These are phyloP conservation scores for Podospora appendiculata DNA, from an alignment of 495 filamentous ascomycete genomes.

Conservation along the genomic window DNA sequence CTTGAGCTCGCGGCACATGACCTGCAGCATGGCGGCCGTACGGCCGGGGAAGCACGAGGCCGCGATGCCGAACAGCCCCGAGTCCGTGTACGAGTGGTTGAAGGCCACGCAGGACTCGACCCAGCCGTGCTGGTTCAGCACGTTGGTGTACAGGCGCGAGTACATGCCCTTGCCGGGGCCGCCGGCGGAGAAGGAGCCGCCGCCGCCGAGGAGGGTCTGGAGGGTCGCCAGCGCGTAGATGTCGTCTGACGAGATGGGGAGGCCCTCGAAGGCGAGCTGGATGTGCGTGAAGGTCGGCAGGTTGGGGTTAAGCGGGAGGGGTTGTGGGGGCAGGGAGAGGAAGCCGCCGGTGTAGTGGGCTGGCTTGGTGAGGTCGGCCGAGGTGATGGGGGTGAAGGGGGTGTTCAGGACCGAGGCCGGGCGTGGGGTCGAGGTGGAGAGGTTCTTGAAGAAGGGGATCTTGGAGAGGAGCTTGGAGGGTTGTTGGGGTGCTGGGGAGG, in stretches of 20 bases:
- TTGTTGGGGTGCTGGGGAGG: constrained; percentile 30
- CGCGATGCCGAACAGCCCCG: constrained; percentile 88
- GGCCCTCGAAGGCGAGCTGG: constrained; percentile 91
- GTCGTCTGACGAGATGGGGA: constrained; percentile 80
- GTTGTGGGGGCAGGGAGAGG: constrained; percentile 71
- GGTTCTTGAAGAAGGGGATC: constrained; percentile 88
- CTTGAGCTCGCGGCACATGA: constrained; percentile 85
- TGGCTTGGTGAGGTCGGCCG: constrained; percentile 52
- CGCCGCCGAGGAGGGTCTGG: constrained; percentile 91
- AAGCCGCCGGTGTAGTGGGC: constrained; percentile 93
- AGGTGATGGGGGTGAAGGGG: constrained; percentile 33
- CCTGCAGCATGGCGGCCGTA: constrained; percentile 75
- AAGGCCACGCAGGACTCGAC: constrained; percentile 92
- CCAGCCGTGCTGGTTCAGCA: constrained; percentile 95
- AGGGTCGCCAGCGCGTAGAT: constrained; percentile 97
- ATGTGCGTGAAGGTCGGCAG: constrained; percentile 82
- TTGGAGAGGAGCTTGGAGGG: constrained; percentile 65
- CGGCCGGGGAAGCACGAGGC: constrained; percentile 73
- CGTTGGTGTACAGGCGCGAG: constrained; percentile 91
- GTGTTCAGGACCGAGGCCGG: constrained; percentile 46
- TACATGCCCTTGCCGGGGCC: constrained; percentile 99
- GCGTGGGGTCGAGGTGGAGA: constrained; percentile 63
- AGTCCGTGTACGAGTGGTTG: constrained; percentile 96
- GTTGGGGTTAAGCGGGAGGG: constrained; percentile 66
- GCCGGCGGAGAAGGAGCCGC: constrained; percentile 94